A percentile compares a stretch with the other conserved stretches of the same genome.
Evolutionary conservation across 257 asterid genomes (phyloP).

Genomic region (Nicotiana obtusifolia): DNA sequence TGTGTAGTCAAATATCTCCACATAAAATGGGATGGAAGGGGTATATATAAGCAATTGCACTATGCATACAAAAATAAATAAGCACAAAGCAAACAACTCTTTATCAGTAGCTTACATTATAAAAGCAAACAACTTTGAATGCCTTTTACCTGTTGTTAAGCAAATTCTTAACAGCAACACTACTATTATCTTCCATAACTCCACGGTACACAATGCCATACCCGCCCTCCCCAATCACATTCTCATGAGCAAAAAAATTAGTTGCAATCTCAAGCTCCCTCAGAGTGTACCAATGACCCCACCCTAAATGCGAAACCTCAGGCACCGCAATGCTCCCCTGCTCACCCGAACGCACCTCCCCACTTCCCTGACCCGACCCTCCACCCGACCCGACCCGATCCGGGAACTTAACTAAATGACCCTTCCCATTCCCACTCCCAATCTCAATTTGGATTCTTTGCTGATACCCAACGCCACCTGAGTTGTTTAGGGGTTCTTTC

Average conservation of each 20-base stretch:
- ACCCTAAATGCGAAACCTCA: slow-evolving; percentile 32
- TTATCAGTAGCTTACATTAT: background rate
- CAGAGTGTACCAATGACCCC: slow-evolving; percentile 33
- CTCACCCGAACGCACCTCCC: slow-evolving; percentile 9
- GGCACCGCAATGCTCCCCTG: slow-evolving; percentile 6
- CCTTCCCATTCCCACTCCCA: slow-evolving; percentile 8
- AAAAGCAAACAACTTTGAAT: background rate
- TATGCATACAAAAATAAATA: background rate
- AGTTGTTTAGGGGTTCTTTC: slow-evolving; percentile 3
- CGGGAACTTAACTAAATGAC: slow-evolving; percentile 1
- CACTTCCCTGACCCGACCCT: slow-evolving; percentile 5
- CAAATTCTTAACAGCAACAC: slow-evolving; percentile 32
- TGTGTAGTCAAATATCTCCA: too few species aligned
- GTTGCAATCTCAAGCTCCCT: slow-evolving; percentile 32
- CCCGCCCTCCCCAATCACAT: slow-evolving; percentile 33
- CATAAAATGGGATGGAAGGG: too few species aligned
- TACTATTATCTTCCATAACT: slow-evolving; percentile 11
- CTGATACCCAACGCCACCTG: slow-evolving; percentile 5
- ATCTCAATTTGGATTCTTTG: slow-evolving; percentile 13
- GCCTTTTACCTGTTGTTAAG: slow-evolving; percentile 18
- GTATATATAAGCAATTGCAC: background rate
- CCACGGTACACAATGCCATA: slow-evolving; percentile 31
- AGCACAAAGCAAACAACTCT: background rate
- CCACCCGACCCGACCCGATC: slow-evolving; percentile 6
- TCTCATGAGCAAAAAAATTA: slow-evolving; percentile 21